Percentiles rank a stretch among this genome's conserved stretches.
Conservation (phyloP, 2,329 filamentous ascomycete species). For the Trichoderma breve region DNA sequence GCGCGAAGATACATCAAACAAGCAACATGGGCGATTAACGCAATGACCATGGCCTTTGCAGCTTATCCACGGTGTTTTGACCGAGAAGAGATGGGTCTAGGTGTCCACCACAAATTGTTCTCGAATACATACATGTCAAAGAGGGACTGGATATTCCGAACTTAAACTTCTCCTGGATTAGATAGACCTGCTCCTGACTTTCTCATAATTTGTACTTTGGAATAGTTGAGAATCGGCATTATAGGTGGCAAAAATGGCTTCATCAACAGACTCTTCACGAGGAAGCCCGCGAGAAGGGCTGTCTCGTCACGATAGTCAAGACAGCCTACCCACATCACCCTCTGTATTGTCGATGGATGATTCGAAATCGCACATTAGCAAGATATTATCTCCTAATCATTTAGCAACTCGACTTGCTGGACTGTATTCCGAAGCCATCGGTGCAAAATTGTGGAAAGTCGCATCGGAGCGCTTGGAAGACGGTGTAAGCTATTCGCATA, state of each 20-base stretch:
- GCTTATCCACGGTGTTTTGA: neutral
- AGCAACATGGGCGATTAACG: neutral
- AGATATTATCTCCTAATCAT: neutral
- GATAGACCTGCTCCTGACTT: neutral
- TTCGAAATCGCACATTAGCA: neutral
- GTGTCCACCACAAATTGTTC: neutral
- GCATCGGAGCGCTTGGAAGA: neutral
- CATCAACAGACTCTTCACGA: neutral
- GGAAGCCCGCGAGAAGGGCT: neutral
- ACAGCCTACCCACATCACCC: neutral
- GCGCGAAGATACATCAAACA: neutral
- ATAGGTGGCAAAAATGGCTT: neutral
- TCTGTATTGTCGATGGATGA: neutral
- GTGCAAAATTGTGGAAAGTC: neutral
- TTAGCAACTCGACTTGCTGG: neutral
- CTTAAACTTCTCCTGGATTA: neutral
- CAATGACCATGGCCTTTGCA: neutral
- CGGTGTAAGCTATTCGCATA: neutral
- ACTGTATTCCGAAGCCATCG: neutral
- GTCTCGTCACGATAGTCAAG: neutral
- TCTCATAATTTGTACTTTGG: neutral
- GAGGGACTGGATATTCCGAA: neutral
- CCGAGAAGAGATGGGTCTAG: neutral
- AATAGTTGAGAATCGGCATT: neutral
- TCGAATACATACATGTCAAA: neutral